Percentiles rank a stretch among this genome's conserved stretches.
phyloP scores from a whole-genome alignment of 2,329 filamentous ascomycete genomes.

The Erysiphe pulchra region DNA sequence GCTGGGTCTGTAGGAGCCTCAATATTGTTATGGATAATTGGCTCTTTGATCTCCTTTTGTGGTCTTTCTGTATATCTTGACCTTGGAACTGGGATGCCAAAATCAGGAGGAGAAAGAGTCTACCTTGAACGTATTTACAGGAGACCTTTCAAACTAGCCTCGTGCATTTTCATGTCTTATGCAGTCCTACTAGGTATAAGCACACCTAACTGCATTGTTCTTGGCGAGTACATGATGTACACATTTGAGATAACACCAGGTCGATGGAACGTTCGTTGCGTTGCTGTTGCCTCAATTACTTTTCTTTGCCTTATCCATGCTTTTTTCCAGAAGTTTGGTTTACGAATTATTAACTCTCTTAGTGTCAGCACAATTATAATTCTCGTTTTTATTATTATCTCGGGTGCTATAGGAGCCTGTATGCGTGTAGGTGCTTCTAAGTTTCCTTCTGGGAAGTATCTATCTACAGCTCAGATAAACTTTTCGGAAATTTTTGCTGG shows the following conservation, averaged over 20 bases:
- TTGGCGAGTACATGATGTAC: conserved; percentile 25
- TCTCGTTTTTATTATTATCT: conserved; percentile 20
- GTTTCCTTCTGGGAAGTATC: conserved; percentile 1
- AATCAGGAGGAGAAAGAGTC: conserved; percentile 24
- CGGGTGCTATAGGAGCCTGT: conserved; percentile 16
- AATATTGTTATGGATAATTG: conserved; percentile 27
- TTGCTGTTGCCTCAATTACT: conserved; percentile 22
- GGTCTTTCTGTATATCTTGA: conserved; percentile 22
- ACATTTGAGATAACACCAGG: conserved; percentile 17
- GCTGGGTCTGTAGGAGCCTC: conserved; percentile 28
- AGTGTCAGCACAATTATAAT: conserved; percentile 24
- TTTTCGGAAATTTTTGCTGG: conserved; percentile 17
- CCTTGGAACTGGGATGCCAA: conserved; percentile 19
- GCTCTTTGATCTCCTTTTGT: conserved; percentile 19
- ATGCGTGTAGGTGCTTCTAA: conserved; percentile 12
- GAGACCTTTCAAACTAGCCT: conserved; percentile 24
- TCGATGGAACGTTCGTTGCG: conserved; percentile 22
- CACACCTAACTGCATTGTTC: conserved; percentile 24
- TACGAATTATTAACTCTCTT: conserved; percentile 22
- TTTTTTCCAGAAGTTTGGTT: conserved; percentile 19
- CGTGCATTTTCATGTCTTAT: conserved; percentile 26
- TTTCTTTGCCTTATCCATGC: conserved; percentile 22
- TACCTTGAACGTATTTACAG: conserved; percentile 27
- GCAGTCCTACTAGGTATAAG: conserved; percentile 24
- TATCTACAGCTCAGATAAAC: conserved; percentile 16